A percentile compares a stretch with the other conserved stretches of the same genome.
phyloP scores from a whole-genome alignment of 2,329 filamentous ascomycete species.

The Proliferodiscus dingleyae region DNA sequence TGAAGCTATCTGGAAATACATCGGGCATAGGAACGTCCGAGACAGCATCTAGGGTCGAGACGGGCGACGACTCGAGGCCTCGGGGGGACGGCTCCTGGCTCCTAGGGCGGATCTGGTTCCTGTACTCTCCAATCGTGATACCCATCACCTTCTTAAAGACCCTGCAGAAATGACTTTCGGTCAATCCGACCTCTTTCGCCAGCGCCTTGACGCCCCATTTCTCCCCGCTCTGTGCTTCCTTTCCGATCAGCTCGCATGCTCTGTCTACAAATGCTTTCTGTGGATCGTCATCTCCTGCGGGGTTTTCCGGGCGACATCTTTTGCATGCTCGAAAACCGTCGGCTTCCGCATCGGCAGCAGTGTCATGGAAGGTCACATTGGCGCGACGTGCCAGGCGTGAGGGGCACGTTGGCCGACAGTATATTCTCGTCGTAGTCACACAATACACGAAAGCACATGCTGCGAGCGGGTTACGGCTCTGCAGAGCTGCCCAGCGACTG shows the following conservation, averaged over 20 bases:
- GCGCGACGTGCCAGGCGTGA: slow-evolving; percentile 55
- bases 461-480: slow-evolving; percentile 34
- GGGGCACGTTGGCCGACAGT: slow-evolving; percentile 57
- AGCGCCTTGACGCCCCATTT: slow-evolving; percentile 41
- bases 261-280: slow-evolving; percentile 40
- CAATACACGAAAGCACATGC: slow-evolving; percentile 43
- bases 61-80: too few relatives aligned
- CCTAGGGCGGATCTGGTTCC: not conserved
- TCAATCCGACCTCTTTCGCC: slow-evolving; percentile 46
- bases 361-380: slow-evolving; percentile 53
- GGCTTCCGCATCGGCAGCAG: slow-evolving; percentile 38
- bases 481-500: slow-evolving; percentile 25
- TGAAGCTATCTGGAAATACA: too few relatives aligned
- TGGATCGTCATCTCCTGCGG: slow-evolving; percentile 34
- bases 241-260: slow-evolving; percentile 30
- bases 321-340: slow-evolving; percentile 54
- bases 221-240: slow-evolving; percentile 12
- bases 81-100: too few relatives aligned
- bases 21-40: too few relatives aligned
- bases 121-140: slow-evolving; percentile 35
- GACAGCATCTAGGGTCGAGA: too few relatives aligned
- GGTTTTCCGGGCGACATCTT: slow-evolving; percentile 43
- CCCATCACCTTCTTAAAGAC: slow-evolving; percentile 53
- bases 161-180: slow-evolving; percentile 54
- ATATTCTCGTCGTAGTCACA: slow-evolving; percentile 46